Base-by-base conservation (phyloP, 2,329 filamentous ascomycete species). In the Tolypocladium guangdongense region DNA sequence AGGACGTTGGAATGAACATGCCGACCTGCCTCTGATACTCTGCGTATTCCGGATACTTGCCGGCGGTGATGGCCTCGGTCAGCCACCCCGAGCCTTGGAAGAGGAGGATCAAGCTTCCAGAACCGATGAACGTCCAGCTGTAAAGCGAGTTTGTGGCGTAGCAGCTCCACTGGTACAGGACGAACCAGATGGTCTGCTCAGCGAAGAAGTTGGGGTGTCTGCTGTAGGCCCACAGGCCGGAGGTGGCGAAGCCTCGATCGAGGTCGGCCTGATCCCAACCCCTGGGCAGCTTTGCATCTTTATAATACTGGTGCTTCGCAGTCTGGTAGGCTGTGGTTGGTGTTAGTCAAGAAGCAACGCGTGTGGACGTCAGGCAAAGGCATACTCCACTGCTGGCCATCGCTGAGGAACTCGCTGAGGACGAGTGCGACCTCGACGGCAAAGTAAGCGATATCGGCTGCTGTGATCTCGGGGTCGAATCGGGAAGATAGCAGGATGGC, bases 131-230 rank as follows among this genome's bases (percentile, higher is more conserved):
- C 1, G 87, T 84, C 89, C 91, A 99, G 69, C 87, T 92, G 66
- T 85, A 84, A 43, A 85, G 74, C 2, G 77, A 82, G 53, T 83
- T 79, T 35, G 85, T 88, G 52, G 84, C 80, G 65, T 82, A 86
- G 69, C 87, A 92, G 59, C 81, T 83, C 93, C 92, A 99, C 63
- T 89, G 81, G 69, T 97, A 97, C 51, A 97, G 71, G 10, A 83
- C 74, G 52, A 95, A 77, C 93, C 93, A 99, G 62, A 97, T 83
- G 33, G 83, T 76, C 71, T 97, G 93, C 71, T 99, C 93, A 6
- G 88, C 89, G 6, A 88, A 83, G 65, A 97, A 99, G 69, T 99
- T 99, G 49, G 93, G 93, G 68, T 99, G 95, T 47, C 93, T 81
- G 61, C 87, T 92, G 74, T 85, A 90, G 0, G 84, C 86, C 86